Percentiles rank a stretch among this genome's conserved stretches.
Evolutionary conservation across 371 early-diverging fungal species (phyloP).

Genomic region (Mortierella sp.): DNA sequence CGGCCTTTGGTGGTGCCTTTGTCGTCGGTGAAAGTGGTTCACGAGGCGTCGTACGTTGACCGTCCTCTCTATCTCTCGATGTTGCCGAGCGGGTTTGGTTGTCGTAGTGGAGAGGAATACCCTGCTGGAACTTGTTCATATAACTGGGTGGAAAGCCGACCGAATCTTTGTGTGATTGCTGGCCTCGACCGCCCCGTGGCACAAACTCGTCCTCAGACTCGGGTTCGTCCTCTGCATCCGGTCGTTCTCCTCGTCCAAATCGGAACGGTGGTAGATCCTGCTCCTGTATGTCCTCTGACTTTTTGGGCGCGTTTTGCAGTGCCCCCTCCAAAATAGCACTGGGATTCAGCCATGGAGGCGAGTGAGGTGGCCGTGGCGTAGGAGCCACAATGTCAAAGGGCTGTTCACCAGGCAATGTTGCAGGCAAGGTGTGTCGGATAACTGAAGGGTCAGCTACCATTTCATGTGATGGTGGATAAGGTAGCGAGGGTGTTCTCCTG

Average conservation of each 20-base stretch:
- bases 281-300: constrained; percentile 12
- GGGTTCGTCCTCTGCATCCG: constrained; percentile 54
- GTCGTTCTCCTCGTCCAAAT: constrained; percentile 52
- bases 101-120: neutral
- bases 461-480: constrained; percentile 46
- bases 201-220: constrained; percentile 54
- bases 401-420: constrained; percentile 37
- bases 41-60: neutral
- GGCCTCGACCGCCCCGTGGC: constrained; percentile 21
- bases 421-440: constrained; percentile 38
- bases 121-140: constrained; percentile 5
- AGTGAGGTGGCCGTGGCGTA: constrained; percentile 48
- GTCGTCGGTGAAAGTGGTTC: neutral
- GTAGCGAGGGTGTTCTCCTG: constrained; percentile 36
- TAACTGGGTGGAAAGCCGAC: neutral
- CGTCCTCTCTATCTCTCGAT: neutral
- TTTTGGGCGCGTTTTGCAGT: constrained; percentile 1
- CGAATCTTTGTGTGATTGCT: constrained; percentile 19
- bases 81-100: neutral
- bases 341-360: constrained; percentile 47
- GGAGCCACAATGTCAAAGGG: constrained; percentile 45
- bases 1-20: neutral
- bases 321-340: constrained; percentile 30
- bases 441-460: constrained; percentile 15
- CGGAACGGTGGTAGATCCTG: constrained; percentile 46